Evolutionary conservation across 2,329 filamentous ascomycete species (phyloP), one percentile per base, ranked within the genome.

Genomic region (Monilinia fructigena): DNA sequence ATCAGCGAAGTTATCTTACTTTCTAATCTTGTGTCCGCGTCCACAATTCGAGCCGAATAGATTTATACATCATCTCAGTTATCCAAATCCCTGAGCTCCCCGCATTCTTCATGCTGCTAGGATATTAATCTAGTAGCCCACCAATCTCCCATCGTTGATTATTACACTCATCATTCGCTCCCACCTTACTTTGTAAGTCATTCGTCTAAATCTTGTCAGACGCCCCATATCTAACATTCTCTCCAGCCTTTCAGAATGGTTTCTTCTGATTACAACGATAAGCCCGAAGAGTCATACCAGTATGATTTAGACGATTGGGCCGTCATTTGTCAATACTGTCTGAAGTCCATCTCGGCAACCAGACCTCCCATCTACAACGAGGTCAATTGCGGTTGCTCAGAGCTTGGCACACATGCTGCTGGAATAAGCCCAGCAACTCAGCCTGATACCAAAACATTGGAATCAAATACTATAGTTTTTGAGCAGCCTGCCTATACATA

Each of bases 351-450:
- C 38, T 73, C 71, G 7, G 56, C 72, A 14, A 66, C 68, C 14
- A 71, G 73, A 18, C 72, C 70, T 35, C 73, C 72, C 1, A 45
- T 69, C 62, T 70, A 69, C 68, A 74, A 72, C 53, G 20, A 67
- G 12, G 71, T 72, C 14, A 74, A 74, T 23, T 74, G 72, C 55
- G 64, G 68, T 66, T 75, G 72, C 58, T 67, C 67, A 16, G 70
- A 72, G 55, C 48, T 69, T 12, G 70, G 65, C 40, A 48, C 53
- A 23, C 60, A 59, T n/a, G 55, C 53, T 31, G 55, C 50, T 52
- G 66, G 58, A 4, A n/a, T 38, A 20, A 48, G 54, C 4, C 0
- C 55, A n/a, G 14, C 14, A 23, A 35, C 66, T 6, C 65, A 59
- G 14, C 10, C 61, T 11, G 64, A 67, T 31, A 23, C 1, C 45